Evolutionary conservation across 331 rosid genomes (phyloP).

Genomic region (Acacia concinna): DNA sequence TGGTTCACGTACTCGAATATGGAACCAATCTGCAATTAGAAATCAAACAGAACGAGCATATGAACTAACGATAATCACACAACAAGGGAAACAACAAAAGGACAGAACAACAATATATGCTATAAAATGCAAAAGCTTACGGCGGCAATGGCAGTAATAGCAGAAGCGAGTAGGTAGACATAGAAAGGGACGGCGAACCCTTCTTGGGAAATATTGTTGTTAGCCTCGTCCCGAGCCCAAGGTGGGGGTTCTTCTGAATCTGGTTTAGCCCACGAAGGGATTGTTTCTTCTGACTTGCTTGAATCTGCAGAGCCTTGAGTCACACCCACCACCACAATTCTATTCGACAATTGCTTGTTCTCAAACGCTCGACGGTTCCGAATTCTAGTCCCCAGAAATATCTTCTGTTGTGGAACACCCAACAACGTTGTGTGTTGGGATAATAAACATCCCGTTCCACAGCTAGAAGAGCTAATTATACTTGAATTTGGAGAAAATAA

Average conservation of each 20-base stretch:
- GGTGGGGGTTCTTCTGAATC: conserved; percentile 97
- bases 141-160: conserved; percentile 90
- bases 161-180: conserved; percentile 78
- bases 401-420: conserved; percentile 29
- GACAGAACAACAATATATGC: neutral
- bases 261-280: conserved; percentile 87
- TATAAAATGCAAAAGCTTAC: conserved; percentile 38
- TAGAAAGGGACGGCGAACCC: conserved; percentile 64
- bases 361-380: neutral
- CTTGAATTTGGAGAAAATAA: conserved; percentile 10
- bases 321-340: conserved; percentile 50
- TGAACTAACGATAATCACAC: neutral
- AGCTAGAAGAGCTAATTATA: conserved; percentile 5
- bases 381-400: neutral
- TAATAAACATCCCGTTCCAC: neutral
- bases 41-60: neutral
- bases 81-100: neutral
- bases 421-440: conserved; percentile 27
- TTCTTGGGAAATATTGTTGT: conserved; percentile 37
- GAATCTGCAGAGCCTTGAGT: conserved; percentile 83
- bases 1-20: conserved; percentile 85
- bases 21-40: conserved; percentile 72
- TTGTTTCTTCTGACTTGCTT: conserved; percentile 69
- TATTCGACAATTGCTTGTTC: conserved; percentile 7
- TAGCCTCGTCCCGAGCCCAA: conserved; percentile 73